Evolutionary conservation across 257 asterid genomes (phyloP), one percentile per base, ranked within the genome.

Genomic region (Solanum phureja): DNA sequence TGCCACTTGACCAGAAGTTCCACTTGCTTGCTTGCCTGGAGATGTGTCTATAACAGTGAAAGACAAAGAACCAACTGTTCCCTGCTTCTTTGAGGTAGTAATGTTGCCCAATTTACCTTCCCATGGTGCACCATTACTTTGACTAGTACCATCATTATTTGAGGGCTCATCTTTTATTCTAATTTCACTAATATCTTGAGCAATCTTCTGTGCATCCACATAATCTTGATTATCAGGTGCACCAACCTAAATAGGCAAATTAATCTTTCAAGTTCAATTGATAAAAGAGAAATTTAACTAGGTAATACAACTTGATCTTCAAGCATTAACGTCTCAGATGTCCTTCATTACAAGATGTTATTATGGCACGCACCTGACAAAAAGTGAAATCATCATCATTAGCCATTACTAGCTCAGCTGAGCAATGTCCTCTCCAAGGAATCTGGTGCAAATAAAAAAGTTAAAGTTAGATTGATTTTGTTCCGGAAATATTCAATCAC

Each of bases 381-480:
- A 94, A 95, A 81, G 98, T 93, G 90, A 95, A 94, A 87, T 94
- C 98, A 66, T 92, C 98, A 49, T 92, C 94, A 87, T 87, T 87
- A 35, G 93, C 95, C 97, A 94, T 93, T 77, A 46, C 85, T 18
- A 66, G 49, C 88, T 87, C 34, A 89, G 86, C 42, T 88, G 81
- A 44, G 94, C 49, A 83, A 87, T 60, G 85, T 82, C 85, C 85
- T 82, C 85, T 49, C 62, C 69, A 6, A 27, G 29, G 3, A 82
- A 82, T 82, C 85, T 82, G 85, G 69, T 46, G 29, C 24, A 44
- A 49, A 49, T 46, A 8, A 82, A 49, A 81, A 49, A 10, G 10
- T 10, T 82, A 16, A 68, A 5, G 12, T 76, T 13, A 76, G 60
- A 38, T 40, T 38, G 4, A n/a, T 40, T 40, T 38, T 75, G 46